Conservation (phyloP, 805 yeast species). For the Cyberlindnera lachancei region DNA sequence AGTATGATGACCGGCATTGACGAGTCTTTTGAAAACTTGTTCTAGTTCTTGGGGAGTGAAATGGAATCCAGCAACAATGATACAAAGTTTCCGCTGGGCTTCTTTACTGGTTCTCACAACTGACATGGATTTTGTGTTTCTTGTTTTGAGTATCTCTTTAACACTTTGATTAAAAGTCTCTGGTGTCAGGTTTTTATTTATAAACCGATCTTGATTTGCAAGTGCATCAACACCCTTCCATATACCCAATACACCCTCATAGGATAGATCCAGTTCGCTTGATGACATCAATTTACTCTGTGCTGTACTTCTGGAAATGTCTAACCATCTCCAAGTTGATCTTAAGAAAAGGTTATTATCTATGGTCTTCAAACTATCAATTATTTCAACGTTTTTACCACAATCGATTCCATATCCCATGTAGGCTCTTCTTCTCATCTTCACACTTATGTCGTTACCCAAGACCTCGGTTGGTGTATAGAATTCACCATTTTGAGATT, state of each 20-base stretch:
- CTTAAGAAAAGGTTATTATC: slow-evolving; percentile 49
- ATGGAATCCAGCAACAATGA: slow-evolving; percentile 88
- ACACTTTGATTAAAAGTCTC: slow-evolving; percentile 18
- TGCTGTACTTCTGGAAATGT: slow-evolving; percentile 58
- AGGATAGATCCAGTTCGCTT: slow-evolving; percentile 71
- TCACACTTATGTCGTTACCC: slow-evolving; percentile 64
- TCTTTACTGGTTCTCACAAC: slow-evolving; percentile 41
- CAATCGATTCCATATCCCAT: slow-evolving; percentile 69
- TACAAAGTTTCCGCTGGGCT: slow-evolving; percentile 67
- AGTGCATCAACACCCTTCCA: slow-evolving; percentile 71
- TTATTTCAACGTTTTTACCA: slow-evolving; percentile 49
- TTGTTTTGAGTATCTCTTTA: slow-evolving; percentile 26
- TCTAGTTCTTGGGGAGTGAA: slow-evolving; percentile 71
- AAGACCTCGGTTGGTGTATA: slow-evolving; percentile 38
- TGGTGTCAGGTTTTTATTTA: slow-evolving; percentile 28
- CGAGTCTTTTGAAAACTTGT: slow-evolving; percentile 50
- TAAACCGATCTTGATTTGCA: slow-evolving; percentile 32
- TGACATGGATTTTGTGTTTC: slow-evolving; percentile 22
- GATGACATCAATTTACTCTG: slow-evolving; percentile 60
- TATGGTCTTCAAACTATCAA: slow-evolving; percentile 45
- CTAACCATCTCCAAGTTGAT: slow-evolving; percentile 90
- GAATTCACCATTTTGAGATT: slow-evolving; percentile 18
- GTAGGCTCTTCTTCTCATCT: slow-evolving; percentile 64
- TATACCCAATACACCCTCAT: slow-evolving; percentile 80
- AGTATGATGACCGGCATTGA: slow-evolving; percentile 54